Base-by-base conservation (phyloP, 2,329 filamentous ascomycete genomes). In the Escovopsis sp. region DNA sequence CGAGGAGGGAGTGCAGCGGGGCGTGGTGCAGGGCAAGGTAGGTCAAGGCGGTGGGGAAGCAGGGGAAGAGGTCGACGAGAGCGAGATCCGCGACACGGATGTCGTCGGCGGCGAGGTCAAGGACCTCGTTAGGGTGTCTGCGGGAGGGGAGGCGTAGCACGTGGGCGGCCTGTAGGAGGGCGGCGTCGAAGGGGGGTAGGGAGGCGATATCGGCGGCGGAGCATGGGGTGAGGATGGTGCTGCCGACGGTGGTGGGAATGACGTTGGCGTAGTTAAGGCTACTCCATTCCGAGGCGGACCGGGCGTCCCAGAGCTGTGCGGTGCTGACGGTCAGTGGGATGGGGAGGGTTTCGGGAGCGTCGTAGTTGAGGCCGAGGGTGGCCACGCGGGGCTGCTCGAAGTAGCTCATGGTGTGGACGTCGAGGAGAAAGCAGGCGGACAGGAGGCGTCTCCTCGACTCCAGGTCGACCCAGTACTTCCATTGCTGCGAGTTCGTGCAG, bases 1-100 rank as follows among this genome's bases (percentile, higher is more conserved):
- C 68, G 14, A 76, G 58, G 1, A 76, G 60, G 42, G 65, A 63
- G 41, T 66, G 63, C 4, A 76, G 61, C n/a, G 71, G 72, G 1
- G 70, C 73, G 45, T 70, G 58, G 42, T 73, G 61, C 2, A 76
- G 54, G 1, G 72, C 69, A 14, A 74, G 53, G 47, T 73, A 74
- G 0, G 67, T 65, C 47, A 68, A 65, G 33, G 62, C 66, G 14
- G 62, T 51, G 12, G 62, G 55, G 11, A 58, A 65, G 34, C 43
- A 46, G 1, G 60, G 49, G 46, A 72, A 75, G 14, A 70, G 47
- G 37, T 38, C 48, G 25, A 48, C 46, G 36, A 68, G 51, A 26
- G 40, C 43, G 21, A 51, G 40, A 17, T 45, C 39, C 15, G 46
- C 43, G n/a, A 40, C 41, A 27, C 45, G 46, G 12, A 51, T 40